These are phyloP conservation scores for Bidens hawaiensis DNA, from an alignment of 140 eudicot species.

Conservation along the genomic window DNA sequence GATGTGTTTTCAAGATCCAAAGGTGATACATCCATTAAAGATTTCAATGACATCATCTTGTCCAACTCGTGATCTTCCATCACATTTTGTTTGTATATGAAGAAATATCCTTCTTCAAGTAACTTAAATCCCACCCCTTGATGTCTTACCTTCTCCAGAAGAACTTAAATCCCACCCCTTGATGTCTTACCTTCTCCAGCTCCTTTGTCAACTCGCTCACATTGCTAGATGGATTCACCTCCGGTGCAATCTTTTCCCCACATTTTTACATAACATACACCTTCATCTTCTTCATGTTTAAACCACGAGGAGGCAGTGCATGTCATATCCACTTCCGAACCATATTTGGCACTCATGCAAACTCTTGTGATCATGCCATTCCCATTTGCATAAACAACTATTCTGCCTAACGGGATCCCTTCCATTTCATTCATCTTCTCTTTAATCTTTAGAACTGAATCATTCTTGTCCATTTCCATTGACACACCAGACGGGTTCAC, in stretches of 20 bases:
- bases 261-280: conserved; percentile 36
- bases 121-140: conserved; percentile 40
- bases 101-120: conserved; percentile 74
- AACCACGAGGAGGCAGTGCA: neutral
- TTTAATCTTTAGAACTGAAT: conserved; percentile 37
- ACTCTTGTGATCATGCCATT: conserved; percentile 39
- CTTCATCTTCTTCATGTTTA: conserved; percentile 44
- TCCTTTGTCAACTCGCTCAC: conserved; percentile 51
- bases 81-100: conserved; percentile 62
- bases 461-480: conserved; percentile 34
- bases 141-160: conserved; percentile 34
- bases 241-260: conserved; percentile 50
- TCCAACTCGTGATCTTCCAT: conserved; percentile 63
- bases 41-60: conserved; percentile 64
- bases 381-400: conserved; percentile 36
- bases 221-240: conserved; percentile 42
- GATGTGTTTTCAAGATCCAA: conserved; percentile 33
- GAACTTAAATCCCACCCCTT: conserved; percentile 39
- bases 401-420: conserved; percentile 29
- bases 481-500: conserved; percentile 22
- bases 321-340: conserved; percentile 34
- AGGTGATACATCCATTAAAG: conserved; percentile 61
- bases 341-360: conserved; percentile 42
- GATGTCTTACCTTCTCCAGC: conserved; percentile 35
- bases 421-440: conserved; percentile 41